phyloP scores from a whole-genome alignment of 1,284 basidiomycete genomes.

The Vanrija humicola region DNA sequence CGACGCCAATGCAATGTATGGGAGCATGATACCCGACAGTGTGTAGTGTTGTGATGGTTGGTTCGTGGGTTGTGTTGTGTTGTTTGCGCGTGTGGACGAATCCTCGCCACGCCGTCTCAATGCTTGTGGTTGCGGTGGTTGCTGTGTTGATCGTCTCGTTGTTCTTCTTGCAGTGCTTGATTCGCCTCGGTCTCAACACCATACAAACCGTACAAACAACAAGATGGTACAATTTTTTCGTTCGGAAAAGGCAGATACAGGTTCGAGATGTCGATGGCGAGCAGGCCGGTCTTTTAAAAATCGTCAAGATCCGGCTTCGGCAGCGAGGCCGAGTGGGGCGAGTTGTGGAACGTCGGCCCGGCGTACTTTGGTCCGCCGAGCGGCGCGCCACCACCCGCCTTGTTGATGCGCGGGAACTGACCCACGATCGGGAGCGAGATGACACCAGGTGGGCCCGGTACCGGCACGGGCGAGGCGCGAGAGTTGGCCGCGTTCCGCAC shows the following conservation, averaged over 20 bases:
- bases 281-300: conserved; percentile 25
- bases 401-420: conserved; percentile 38
- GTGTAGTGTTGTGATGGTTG: neutral
- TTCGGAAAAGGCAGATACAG: neutral
- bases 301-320: conserved; percentile 46
- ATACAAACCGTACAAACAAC: conserved; percentile 13
- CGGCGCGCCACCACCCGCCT: neutral
- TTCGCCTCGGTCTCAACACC: neutral
- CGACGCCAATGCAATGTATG: neutral
- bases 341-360: conserved; percentile 47
- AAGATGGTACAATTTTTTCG: conserved; percentile 5
- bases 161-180: neutral
- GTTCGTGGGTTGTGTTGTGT: neutral
- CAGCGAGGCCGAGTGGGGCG: conserved; percentile 37
- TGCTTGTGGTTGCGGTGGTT: neutral
- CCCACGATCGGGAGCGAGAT: conserved; percentile 23
- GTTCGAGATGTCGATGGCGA: neutral
- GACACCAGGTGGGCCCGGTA: neutral
- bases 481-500: conserved; percentile 18
- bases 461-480: neutral
- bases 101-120: no score
- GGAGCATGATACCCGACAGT: no score
- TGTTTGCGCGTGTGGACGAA: neutral
- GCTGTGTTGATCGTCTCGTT: neutral
- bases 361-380: conserved; percentile 35